Conservation (phyloP, 176 grass and related monocot genomes). For the Avena atlantica region DNA sequence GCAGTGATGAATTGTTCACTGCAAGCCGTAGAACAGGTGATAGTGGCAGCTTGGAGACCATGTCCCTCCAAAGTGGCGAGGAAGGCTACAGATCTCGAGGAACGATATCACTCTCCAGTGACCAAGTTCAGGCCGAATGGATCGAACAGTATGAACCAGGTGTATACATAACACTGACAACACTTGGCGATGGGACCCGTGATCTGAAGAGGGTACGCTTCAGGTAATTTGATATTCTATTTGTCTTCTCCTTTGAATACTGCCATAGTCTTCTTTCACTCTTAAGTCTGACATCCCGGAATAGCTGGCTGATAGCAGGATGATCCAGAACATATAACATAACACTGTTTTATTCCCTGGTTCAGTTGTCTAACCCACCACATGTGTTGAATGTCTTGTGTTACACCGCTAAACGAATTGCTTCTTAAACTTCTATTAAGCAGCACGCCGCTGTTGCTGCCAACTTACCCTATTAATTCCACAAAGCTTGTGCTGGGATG, state of each 20-base stretch:
- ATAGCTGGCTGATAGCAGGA: constrained; percentile 3
- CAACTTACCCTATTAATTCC: neutral
- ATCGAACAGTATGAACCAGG: constrained; percentile 94
- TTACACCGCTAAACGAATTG: neutral
- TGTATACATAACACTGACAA: constrained; percentile 87
- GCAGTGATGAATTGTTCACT: constrained; percentile 55
- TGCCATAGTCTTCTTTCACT: neutral
- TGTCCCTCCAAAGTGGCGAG: constrained; percentile 63
- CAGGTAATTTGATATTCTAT: constrained; percentile 60
- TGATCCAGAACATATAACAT: neutral
- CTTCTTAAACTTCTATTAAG: neutral
- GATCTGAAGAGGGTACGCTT: constrained; percentile 93
- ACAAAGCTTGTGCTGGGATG: neutral
- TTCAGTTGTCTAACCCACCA: neutral
- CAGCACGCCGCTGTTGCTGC: neutral
- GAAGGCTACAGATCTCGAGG: constrained; percentile 65
- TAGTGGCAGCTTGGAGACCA: constrained; percentile 56
- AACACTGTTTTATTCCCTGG: neutral
- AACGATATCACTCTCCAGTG: constrained; percentile 45
- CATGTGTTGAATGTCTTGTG: neutral
- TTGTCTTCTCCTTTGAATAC: neutral
- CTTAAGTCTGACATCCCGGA: neutral
- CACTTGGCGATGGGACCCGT: constrained; percentile 77
- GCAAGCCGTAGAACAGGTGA: constrained; percentile 46
- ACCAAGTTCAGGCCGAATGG: constrained; percentile 83